These are phyloP conservation scores for Euclidium syriacum DNA, from an alignment of 345 rosid genomes.

Conservation along the genomic window DNA sequence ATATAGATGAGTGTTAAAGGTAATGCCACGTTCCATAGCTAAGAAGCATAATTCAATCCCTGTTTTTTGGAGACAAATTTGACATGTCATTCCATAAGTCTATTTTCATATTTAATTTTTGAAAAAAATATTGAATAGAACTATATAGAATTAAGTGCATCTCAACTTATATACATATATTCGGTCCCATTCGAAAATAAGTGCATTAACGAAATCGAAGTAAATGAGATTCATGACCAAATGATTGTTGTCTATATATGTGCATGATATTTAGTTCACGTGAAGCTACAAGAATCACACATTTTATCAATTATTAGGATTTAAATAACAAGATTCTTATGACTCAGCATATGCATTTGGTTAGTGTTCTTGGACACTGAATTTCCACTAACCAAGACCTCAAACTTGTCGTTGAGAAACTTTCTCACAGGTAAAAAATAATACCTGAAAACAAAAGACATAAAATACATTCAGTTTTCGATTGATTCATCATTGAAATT, in stretches of 20 bases:
- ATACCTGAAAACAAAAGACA: constrained; percentile 9
- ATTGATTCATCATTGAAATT: too few relatives aligned
- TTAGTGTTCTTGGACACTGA: constrained; percentile 84
- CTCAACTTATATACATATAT: background rate
- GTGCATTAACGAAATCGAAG: constrained; percentile 9
- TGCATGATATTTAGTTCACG: constrained; percentile 20
- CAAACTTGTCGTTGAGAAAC: constrained; percentile 60
- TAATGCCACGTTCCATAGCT: constrained; percentile 26
- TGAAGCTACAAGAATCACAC: constrained; percentile 25
- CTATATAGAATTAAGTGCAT: constrained; percentile 13
- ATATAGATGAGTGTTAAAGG: constrained; percentile 12
- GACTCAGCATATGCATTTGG: constrained; percentile 77
- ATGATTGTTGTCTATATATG: constrained; percentile 8
- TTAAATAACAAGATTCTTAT: background rate
- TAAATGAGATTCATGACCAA: constrained; percentile 24
- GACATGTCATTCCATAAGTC: constrained; percentile 23
- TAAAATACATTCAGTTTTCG: background rate
- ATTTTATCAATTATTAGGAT: background rate
- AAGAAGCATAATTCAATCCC: constrained; percentile 18
- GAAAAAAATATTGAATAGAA: background rate
- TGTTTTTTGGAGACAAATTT: constrained; percentile 25
- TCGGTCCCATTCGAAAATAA: constrained; percentile 16
- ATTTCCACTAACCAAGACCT: constrained; percentile 67
- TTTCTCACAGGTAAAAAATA: constrained; percentile 76
- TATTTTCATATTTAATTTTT: constrained; percentile 8